Evolutionary conservation across 1,139 yeast species (phyloP).

Genomic region (Protomyces arabidopsidicola): DNA sequence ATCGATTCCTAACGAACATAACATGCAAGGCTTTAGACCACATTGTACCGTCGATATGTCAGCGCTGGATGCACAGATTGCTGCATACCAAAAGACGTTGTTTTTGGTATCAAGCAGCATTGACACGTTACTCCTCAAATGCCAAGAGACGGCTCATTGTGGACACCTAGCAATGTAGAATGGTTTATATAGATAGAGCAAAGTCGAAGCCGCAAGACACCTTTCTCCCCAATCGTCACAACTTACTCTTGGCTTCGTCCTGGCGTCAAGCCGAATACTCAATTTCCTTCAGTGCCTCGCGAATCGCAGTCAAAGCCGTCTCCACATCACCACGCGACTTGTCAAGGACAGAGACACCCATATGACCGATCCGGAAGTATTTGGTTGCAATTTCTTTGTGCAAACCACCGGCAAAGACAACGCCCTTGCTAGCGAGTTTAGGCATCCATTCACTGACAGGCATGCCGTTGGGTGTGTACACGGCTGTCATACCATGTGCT

Average conservation of each 20-base stretch:
- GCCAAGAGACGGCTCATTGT: neutral
- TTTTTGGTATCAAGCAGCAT: neutral
- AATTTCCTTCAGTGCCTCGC: constrained; percentile 44
- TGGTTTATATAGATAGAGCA: neutral
- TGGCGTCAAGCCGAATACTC: constrained; percentile 26
- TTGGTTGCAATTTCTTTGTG: constrained; percentile 74
- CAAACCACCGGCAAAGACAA: constrained; percentile 85
- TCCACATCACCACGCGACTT: constrained; percentile 45
- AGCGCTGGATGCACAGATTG: neutral
- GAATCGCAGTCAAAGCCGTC: constrained; percentile 43
- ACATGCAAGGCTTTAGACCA: neutral
- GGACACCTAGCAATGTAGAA: neutral
- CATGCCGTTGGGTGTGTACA: constrained; percentile 73
- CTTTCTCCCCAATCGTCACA: neutral
- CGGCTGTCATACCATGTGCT: constrained; percentile 85
- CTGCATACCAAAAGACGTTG: neutral
- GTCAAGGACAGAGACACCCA: constrained; percentile 66
- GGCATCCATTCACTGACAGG: constrained; percentile 61
- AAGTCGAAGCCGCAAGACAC: neutral
- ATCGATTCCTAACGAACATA: neutral
- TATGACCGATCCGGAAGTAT: constrained; percentile 92
- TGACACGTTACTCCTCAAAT: neutral
- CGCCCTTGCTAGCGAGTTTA: constrained; percentile 61
- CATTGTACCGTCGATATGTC: neutral
- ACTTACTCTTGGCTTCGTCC: constrained; percentile 3